phyloP scores from a whole-genome alignment of 192 early-diverging fungal species.

The Mortierella antarctica region DNA sequence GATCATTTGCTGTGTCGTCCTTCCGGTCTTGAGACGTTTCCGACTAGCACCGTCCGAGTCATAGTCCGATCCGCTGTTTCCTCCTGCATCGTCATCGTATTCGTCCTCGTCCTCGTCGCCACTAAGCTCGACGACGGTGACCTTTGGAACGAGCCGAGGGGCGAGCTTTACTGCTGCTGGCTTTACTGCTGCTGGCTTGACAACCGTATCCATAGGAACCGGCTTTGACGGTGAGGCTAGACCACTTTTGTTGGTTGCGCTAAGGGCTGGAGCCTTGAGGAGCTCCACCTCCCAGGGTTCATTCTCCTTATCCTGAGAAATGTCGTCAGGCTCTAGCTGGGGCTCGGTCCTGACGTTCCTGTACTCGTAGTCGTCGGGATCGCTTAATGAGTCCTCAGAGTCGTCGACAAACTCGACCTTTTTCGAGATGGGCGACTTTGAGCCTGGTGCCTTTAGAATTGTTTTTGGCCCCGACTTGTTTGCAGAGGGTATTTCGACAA shows the following conservation, averaged over 20 bases:
- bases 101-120: conserved; percentile 24
- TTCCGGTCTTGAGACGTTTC: conserved; percentile 28
- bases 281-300: too few relatives aligned
- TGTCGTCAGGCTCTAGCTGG: not conserved
- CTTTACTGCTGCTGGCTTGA: not conserved
- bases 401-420: conserved; percentile 42
- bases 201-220: not conserved
- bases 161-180: not conserved
- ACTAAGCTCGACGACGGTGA: conserved; percentile 5
- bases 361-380: conserved; percentile 15
- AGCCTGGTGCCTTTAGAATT: conserved; percentile 28
- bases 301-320: not conserved
- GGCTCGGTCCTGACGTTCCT: not conserved
- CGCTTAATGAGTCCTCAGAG: conserved; percentile 36
- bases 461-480: not conserved
- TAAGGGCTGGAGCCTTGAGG: too few relatives aligned
- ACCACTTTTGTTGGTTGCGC: not conserved
- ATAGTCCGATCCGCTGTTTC: conserved; percentile 27
- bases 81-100: conserved; percentile 14
- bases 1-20: conserved; percentile 35
- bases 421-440: conserved; percentile 20
- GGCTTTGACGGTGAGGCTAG: not conserved
- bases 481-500: conserved; percentile 13
- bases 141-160: not conserved
- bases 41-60: conserved; percentile 18